These are phyloP conservation scores for Pichia sp. DNA, from an alignment of 1,139 yeast species.

Conservation along the genomic window DNA sequence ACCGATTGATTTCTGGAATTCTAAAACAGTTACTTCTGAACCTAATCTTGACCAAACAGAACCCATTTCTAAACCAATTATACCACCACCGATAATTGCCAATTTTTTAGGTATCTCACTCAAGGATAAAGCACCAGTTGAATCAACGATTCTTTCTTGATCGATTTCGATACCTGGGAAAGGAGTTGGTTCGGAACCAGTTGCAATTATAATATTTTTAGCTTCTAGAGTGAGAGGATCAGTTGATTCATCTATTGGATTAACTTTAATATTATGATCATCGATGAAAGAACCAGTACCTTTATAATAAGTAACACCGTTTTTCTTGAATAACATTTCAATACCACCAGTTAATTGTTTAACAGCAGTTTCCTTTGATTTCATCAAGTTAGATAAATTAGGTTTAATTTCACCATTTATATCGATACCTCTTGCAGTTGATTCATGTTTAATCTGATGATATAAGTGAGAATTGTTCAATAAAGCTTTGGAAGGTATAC, in stretches of 20 bases:
- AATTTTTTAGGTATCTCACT: conserved; percentile 86
- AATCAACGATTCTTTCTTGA: conserved; percentile 93
- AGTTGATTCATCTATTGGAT: conserved; percentile 72
- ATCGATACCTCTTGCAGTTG: conserved; percentile 84
- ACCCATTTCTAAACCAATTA: conserved; percentile 99
- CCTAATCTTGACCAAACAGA: conserved; percentile 96
- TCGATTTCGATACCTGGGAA: conserved; percentile 98
- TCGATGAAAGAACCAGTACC: conserved; percentile 86
- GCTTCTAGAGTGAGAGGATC: conserved; percentile 69
- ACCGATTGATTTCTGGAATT: conserved; percentile 86
- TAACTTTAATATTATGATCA: conserved; percentile 71
- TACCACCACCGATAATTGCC: conserved; percentile 98
- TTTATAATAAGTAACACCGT: conserved; percentile 89
- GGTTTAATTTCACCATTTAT: conserved; percentile 64
- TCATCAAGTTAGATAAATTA: conserved; percentile 75
- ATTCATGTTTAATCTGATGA: conserved; percentile 83
- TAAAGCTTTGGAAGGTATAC: conserved; percentile 96
- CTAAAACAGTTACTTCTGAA: conserved; percentile 88
- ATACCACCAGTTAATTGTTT: conserved; percentile 86
- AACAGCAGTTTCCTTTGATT: conserved; percentile 88
- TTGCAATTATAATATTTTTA: conserved; percentile 88
- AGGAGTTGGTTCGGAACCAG: conserved; percentile 97
- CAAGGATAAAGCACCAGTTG: conserved; percentile 85
- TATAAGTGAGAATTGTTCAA: conserved; percentile 90
- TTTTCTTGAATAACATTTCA: conserved; percentile 90